Base-by-base conservation (phyloP, 2,329 filamentous ascomycete genomes). In the Fusarium buxicola region DNA sequence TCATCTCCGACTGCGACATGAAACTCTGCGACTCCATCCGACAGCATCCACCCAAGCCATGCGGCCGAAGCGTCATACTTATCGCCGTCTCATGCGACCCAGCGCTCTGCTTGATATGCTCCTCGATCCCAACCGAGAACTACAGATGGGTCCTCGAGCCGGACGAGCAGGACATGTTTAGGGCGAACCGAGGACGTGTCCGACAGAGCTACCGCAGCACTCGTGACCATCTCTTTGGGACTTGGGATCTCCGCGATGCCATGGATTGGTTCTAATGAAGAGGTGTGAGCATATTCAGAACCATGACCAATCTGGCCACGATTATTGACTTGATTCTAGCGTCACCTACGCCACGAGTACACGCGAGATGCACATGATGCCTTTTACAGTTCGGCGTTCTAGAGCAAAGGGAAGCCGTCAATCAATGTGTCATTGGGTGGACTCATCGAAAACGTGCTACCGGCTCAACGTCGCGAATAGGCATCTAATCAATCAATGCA, bases 21-120 rank as follows among this genome's bases (percentile, higher is more conserved):
- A n/a, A 21, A 6, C 8, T 36, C 7, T 28, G 31, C 25, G 5
- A 12, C 5, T 9, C 5, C 15, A 31, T 12, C 10, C 7, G 7
- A 5, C 16, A 11, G n/a, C 7, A 10, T 13, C 18, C 16, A 12
- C 8, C 3, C 7, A 36, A 36, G 25, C 24, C 21, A 15, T 49
- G 34, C 27, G 18, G 16, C 13, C 25, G 13, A 11, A 7, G 2
- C 35, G 15, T 50, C 36, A 24, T 31, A 25, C n/a, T 36, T 25
- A 15, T 31, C 15, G 7, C 27, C 25, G 34, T 39, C 35, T 7
- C 16, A 8, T 39, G 46, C 46, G 46, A 49, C 9, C 46, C 46
- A 4, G 46, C 46, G 25, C 35, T 49, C 13, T 49, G 46, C 13
- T 12, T 49, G 34, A n/a, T 18, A 25, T 49, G 46, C 34, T 25